Conservation (phyloP, 805 yeast species). For the Candida tallmaniae region DNA sequence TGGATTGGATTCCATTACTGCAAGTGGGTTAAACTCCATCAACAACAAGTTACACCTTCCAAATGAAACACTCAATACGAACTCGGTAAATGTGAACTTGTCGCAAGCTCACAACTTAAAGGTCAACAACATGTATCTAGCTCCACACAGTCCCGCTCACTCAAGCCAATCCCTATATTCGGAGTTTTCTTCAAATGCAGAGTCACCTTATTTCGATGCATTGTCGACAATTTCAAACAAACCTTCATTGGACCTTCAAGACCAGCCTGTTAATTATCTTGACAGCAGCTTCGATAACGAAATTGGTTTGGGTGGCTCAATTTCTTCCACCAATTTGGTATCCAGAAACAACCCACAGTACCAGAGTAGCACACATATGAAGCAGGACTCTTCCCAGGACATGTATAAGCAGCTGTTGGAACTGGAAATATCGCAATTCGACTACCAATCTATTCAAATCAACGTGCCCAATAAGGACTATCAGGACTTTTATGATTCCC, state of each 20-base stretch:
- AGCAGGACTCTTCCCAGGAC: no score
- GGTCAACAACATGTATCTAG: conserved; percentile 6
- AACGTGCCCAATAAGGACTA: conserved; percentile 1
- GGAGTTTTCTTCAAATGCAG: conserved; percentile 34
- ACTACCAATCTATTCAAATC: conserved; percentile 2
- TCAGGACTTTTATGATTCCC: conserved; percentile 10
- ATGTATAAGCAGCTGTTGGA: conserved; percentile 5
- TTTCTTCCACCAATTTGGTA: conserved; percentile 30
- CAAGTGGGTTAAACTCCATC: neutral
- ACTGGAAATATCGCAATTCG: conserved; percentile 3
- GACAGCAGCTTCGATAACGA: conserved; percentile 26
- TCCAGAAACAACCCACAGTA: conserved; percentile 1
- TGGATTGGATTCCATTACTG: neutral
- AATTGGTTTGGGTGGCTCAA: conserved; percentile 36
- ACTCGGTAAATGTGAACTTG: neutral
- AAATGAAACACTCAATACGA: neutral
- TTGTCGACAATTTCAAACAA: conserved; percentile 15
- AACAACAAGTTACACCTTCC: neutral
- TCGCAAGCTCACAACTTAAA: neutral
- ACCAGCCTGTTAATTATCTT: conserved; percentile 6
- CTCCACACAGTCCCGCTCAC: conserved; percentile 12
- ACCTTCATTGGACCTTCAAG: conserved; percentile 3
- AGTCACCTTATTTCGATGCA: conserved; percentile 35
- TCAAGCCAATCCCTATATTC: conserved; percentile 25
- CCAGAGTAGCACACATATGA: neutral